Evolutionary conservation across 2,329 filamentous ascomycete species (phyloP), one percentile per base, ranked within the genome.

Genomic region (Colletotrichum aenigma): DNA sequence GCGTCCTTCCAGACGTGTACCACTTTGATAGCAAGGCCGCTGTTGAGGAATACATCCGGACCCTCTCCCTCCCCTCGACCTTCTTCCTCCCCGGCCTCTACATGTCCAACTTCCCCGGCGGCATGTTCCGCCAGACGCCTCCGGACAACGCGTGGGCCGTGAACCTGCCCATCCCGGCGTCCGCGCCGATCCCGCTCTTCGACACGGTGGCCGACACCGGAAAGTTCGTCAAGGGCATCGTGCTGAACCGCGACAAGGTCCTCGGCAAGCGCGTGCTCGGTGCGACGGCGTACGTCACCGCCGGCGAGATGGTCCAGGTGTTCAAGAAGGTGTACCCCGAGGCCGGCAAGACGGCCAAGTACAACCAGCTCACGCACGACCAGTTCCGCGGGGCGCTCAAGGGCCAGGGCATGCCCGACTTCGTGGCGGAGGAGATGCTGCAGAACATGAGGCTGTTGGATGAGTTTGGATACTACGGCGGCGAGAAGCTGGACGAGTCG

Each of bases 11-110:
- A 28, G 79, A 85, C 58, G 86, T 89, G 34, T 82, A 86, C 76
- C 88, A 90, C 77, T 93, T 92, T 75, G 91, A 93, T 81, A 84
- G 82, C 80, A 93, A 93, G 80, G 90, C 90, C 24, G 82, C 87
- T 15, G 86, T 90, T 0, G 90, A 91, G 77, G 78, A 85, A n/a
- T 91, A 92, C 79, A 88, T 91, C 62, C 87, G 88, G 21, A 73
- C 76, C 0, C 79, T 88, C 4, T 85, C 85, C 0, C 83, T 91
- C 10, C 86, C 87, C 4, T 85, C 86, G 26, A 85, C 89, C 0
- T 91, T 90, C 79, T 87, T 90, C 79, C 81, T 87, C n/a, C 87
- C 89, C 0, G 90, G 85, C 3, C 85, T 84, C 66, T 92, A 90
- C 79, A 90, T 91, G 89, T 81, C 87, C 78, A 91, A 91, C 79